A percentile compares a stretch with the other conserved stretches of the same genome.
Evolutionary conservation across 2,329 filamentous ascomycete genomes (phyloP).

Genomic region (Fusarium pseudoanthophilum): DNA sequence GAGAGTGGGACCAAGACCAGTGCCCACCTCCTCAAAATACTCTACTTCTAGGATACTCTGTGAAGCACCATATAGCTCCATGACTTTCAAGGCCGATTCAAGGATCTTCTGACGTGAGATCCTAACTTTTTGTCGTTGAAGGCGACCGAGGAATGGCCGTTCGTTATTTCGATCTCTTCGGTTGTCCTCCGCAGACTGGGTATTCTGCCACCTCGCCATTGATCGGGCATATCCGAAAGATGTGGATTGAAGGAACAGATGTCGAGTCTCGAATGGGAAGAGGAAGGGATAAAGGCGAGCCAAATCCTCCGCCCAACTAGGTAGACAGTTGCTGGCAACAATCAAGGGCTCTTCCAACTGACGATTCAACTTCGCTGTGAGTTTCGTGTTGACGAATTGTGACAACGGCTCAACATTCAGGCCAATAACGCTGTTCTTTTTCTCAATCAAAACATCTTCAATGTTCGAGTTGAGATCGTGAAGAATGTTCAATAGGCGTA

Average conservation of each 20-base stretch:
- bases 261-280: slow-evolving; percentile 96
- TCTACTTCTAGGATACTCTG: slow-evolving; percentile 97
- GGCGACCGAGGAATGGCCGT: slow-evolving; percentile 86
- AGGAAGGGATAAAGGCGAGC: slow-evolving; percentile 94
- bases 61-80: slow-evolving; percentile 98
- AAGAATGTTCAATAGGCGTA: slow-evolving; percentile 87
- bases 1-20: slow-evolving; percentile 91
- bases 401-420: slow-evolving; percentile 85
- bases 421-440: slow-evolving; percentile 71
- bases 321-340: slow-evolving; percentile 95
- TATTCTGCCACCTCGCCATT: slow-evolving; percentile 97
- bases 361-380: slow-evolving; percentile 96
- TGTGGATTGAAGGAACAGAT: slow-evolving; percentile 96
- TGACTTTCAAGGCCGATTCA: slow-evolving; percentile 96
- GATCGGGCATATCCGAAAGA: slow-evolving; percentile 98
- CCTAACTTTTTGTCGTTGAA: slow-evolving; percentile 97
- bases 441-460: slow-evolving; percentile 87
- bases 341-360: slow-evolving; percentile 97
- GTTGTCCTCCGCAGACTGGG: slow-evolving; percentile 82
- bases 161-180: slow-evolving; percentile 89
- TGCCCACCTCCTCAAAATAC: slow-evolving; percentile 98
- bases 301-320: slow-evolving; percentile 95
- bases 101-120: slow-evolving; percentile 95
- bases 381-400: slow-evolving; percentile 98
- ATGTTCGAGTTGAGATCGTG: slow-evolving; percentile 94